Evolutionary conservation across 2,329 filamentous ascomycete species (phyloP), one percentile per base, ranked within the genome.

Genomic region (Nigrospora sphaerica): DNA sequence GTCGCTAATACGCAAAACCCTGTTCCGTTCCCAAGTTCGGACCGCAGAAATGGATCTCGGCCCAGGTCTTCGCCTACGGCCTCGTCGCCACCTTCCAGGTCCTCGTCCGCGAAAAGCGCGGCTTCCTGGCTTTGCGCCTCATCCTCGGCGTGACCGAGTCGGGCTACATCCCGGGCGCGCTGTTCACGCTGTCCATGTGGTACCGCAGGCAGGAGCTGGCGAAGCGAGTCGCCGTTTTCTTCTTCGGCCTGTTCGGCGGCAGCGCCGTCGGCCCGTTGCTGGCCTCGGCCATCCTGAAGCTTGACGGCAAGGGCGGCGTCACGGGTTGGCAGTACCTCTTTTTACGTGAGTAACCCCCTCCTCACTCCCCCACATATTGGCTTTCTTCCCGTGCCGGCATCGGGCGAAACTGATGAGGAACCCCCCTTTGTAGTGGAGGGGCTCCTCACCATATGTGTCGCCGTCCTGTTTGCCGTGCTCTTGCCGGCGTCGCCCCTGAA

Each of bases 241-340:
- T 76, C 55, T 74, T 76, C 44, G 72, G 73, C 17, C 74, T 75
- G 69, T 75, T 76, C 53, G 70, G 70, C 0, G 73, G 71, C 0
- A 74, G 73, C 23, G 71, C 73, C 0, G 57, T 76, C 3, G 72
- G 69, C 35, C 71, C 72, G 1, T 58, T 76, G 2, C 52, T 76
- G 1, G 72, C 71, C 0, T 70, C 70, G 9, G 71, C 65, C 0
- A 68, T 75, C 6, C 49, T 75, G 16, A 68, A 65, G 45, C 55
- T 76, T 2, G 64, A 70, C 17, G 68, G 66, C 0, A 47, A 48
- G 13, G 49, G 59, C 1, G 66, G 68, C 0, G 51, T 75, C 11
- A 59, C 56, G 6, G 72, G 71, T 0, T 76, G 73, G 72, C 68
- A 73, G 48, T 75, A 70, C 71, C 64, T 75, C 1, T 75, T 74